These are phyloP conservation scores for Xylariaceae sp. DNA, from an alignment of 2,329 filamentous ascomycete species.

Conservation along the genomic window DNA sequence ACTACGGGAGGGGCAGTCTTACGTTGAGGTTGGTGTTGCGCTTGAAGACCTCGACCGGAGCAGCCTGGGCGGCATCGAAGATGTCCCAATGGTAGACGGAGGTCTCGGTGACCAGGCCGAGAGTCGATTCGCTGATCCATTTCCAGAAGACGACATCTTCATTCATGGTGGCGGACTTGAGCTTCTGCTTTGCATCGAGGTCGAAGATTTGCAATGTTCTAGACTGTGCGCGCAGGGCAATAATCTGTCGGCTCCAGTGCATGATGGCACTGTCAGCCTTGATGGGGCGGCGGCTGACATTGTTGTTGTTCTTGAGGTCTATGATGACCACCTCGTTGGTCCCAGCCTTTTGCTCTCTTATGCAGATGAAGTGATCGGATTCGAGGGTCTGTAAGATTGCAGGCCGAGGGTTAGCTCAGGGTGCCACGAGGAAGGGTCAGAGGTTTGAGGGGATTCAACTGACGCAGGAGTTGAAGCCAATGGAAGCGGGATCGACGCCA, in stretches of 20 bases:
- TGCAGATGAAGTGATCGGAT: slow-evolving; percentile 94
- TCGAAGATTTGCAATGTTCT: slow-evolving; percentile 98
- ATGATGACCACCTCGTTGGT: slow-evolving; percentile 92
- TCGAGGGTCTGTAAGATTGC: slow-evolving; percentile 75
- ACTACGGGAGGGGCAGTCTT: slow-evolving; percentile 38
- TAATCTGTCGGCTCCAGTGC: slow-evolving; percentile 96
- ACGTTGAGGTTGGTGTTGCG: slow-evolving; percentile 86
- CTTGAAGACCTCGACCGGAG: slow-evolving; percentile 89
- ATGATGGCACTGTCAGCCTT: slow-evolving; percentile 99
- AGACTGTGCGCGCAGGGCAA: slow-evolving; percentile 91
- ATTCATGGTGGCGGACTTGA: slow-evolving; percentile 94
- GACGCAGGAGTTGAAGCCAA: slow-evolving; percentile 87
- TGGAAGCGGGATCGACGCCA: slow-evolving; percentile 49
- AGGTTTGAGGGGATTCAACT: slow-evolving; percentile 35
- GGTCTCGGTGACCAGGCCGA: slow-evolving; percentile 87
- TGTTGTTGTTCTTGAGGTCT: slow-evolving; percentile 96
- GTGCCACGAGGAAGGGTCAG: not conserved
- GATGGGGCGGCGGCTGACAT: slow-evolving; percentile 90
- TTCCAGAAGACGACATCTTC: slow-evolving; percentile 99
- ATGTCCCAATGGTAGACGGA: slow-evolving; percentile 98
- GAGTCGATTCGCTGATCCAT: slow-evolving; percentile 87
- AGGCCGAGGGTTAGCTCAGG: slow-evolving; percentile 21
- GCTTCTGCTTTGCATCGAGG: slow-evolving; percentile 85
- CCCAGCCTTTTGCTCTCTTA: slow-evolving; percentile 89
- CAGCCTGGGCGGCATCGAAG: slow-evolving; percentile 75